Evolutionary conservation across 2,329 filamentous ascomycete species (phyloP).

Genomic region (Phaeoacremonium minimum): DNA sequence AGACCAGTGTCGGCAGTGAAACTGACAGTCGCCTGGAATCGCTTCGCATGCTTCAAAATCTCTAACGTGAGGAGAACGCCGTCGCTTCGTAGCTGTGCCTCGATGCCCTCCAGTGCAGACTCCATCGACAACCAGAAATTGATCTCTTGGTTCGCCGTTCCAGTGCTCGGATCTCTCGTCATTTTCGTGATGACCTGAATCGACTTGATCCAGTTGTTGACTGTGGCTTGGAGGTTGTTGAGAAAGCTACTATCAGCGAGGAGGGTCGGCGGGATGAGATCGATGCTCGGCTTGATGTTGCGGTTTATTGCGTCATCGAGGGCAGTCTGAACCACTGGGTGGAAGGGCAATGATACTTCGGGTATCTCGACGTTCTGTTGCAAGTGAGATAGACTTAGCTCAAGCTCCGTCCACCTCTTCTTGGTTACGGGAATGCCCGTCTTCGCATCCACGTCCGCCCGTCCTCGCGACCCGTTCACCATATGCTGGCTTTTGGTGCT

Average conservation of each 20-base stretch:
- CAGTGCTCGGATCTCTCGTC: constrained; percentile 72
- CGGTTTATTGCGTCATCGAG: constrained; percentile 71
- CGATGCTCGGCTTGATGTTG: constrained; percentile 66
- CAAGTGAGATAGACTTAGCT: constrained; percentile 82
- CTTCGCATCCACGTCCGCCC: constrained; percentile 83
- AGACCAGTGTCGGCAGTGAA: constrained; percentile 94
- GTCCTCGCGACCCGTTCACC: constrained; percentile 60
- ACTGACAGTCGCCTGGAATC: constrained; percentile 95
- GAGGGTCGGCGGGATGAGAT: constrained; percentile 71
- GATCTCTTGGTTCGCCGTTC: constrained; percentile 90
- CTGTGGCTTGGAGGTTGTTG: constrained; percentile 87
- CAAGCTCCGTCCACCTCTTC: constrained; percentile 92
- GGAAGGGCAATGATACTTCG: constrained; percentile 80
- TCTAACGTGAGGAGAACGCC: constrained; percentile 89
- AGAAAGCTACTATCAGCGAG: constrained; percentile 87
- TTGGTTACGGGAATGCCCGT: constrained; percentile 96
- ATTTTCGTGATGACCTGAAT: constrained; percentile 96
- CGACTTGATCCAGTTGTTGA: constrained; percentile 98
- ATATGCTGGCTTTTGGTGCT: constrained; percentile 80
- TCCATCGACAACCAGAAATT: constrained; percentile 99
- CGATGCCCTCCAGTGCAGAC: constrained; percentile 84
- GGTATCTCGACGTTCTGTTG: constrained; percentile 99
- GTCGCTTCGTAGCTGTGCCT: constrained; percentile 80
- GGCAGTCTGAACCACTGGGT: constrained; percentile 81
- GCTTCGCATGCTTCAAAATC: constrained; percentile 93